Conservation (phyloP, 1,284 basidiomycete genomes). For the Apiotrichum montevideense region DNA sequence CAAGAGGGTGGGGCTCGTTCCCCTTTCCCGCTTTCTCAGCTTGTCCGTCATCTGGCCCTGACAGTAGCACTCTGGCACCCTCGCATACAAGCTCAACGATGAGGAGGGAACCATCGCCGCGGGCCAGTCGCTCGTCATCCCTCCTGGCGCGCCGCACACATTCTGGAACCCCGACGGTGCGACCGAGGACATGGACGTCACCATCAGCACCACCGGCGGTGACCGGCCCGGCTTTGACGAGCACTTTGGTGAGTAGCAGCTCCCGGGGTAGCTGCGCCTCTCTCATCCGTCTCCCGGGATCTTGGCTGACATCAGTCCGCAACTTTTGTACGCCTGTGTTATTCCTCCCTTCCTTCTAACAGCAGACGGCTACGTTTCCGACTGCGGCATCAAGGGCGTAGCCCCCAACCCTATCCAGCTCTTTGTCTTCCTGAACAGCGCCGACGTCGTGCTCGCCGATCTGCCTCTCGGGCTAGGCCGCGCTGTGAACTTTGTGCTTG, state of each 20-base stretch:
- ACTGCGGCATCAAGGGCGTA: slow-evolving; percentile 24
- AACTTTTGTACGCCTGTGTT: slow-evolving; percentile 25
- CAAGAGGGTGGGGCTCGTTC: no score
- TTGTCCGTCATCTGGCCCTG: no score
- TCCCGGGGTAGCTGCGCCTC: no score
- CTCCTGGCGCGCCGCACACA: slow-evolving; percentile 34
- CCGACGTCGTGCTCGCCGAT: no score
- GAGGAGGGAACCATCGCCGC: slow-evolving; percentile 30
- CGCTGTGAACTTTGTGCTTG: no score
- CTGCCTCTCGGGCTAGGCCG: no score
- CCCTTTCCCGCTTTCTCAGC: no score
- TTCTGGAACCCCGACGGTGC: slow-evolving; percentile 33
- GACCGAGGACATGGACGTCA: slow-evolving; percentile 35
- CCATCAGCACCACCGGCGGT: slow-evolving; percentile 34
- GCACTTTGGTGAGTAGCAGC: slow-evolving; percentile 18
- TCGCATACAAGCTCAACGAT: slow-evolving; percentile 40
- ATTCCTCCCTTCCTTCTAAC: not conserved
- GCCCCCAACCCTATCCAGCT: slow-evolving; percentile 36
- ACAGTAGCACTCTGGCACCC: slow-evolving; percentile 21
- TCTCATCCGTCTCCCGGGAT: no score
- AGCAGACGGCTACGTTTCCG: slow-evolving; percentile 26
- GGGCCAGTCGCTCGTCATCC: slow-evolving; percentile 33
- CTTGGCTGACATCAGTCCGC: slow-evolving; percentile 15
- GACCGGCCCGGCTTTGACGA: slow-evolving; percentile 39
- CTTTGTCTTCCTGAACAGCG: slow-evolving; percentile 26